Evolutionary conservation across 1,139 yeast genomes (phyloP), one percentile per base, ranked within the genome.

Genomic region (Blastobotrys arbuscula): DNA sequence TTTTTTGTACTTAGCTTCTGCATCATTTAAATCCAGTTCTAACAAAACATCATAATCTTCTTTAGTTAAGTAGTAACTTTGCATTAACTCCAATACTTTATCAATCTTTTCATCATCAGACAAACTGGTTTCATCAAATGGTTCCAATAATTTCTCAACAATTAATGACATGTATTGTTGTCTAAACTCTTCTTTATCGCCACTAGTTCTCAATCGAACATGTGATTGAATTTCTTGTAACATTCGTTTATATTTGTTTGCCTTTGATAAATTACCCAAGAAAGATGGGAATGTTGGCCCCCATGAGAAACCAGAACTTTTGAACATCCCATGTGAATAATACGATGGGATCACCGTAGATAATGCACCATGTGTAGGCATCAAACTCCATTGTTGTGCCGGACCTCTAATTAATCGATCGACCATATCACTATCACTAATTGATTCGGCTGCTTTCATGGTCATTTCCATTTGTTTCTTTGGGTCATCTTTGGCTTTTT

Each of bases 361-460:
- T 75, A 86, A 73, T 2, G 89, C 76, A 0, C 92, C 97, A 68
- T 90, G 97, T 59, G 89, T 76, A 2, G 99, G 99, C 72, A 94
- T 77, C 55, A 94, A 73, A 55, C 94, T 81, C 99, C 99, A 94
- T 59, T 87, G 90, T 67, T 92, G 98, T 59, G 90, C 96, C 43
- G 95, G 79, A 38, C 95, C 85, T 60, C 95, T 84, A 52, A 94
- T 90, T 63, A 80, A 74, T 26, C 80, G 72, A 63, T 89, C 96
- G 19, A 90, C 82, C 28, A 82, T 65, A 64, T 94, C 98, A 15
- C 92, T 84, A 49, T 77, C 76, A 39, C 94, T 82, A 44, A 94
- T 87, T 48, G 87, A 79, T 56, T 88, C 90, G 0, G 97, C 88
- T 0, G 98, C 98, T 28, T 72, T 71, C 0, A 88, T 84, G 1